Evolutionary conservation across 83 land plant species (phyloP).

Genomic region (Thuja plicata): DNA sequence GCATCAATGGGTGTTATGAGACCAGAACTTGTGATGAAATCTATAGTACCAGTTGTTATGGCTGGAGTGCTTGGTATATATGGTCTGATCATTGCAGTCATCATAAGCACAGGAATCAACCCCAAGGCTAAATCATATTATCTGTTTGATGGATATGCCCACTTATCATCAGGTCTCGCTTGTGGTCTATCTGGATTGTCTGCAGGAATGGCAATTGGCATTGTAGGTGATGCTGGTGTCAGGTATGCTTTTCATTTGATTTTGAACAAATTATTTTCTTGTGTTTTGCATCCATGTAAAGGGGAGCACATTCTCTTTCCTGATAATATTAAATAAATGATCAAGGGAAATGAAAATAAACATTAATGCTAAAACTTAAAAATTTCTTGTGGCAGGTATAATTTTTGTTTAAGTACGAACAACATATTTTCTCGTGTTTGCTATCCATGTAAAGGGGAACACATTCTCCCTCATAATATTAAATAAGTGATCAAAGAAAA

Average conservation of each 20-base stretch:
- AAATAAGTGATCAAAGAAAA: background rate
- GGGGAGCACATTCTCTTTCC: background rate
- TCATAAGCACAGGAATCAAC: slow-evolving; percentile 69
- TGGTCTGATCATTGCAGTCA: slow-evolving; percentile 67
- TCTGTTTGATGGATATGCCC: slow-evolving; percentile 67
- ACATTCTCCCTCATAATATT: background rate
- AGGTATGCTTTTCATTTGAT: slow-evolving; percentile 25
- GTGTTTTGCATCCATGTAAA: background rate
- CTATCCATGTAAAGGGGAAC: background rate
- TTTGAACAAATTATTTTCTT: background rate
- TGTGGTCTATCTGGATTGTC: slow-evolving; percentile 66
- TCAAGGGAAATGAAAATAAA: background rate
- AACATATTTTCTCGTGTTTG: background rate
- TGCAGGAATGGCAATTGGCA: slow-evolving; percentile 74
- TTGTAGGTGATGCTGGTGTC: slow-evolving; percentile 76
- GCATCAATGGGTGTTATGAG: slow-evolving; percentile 73
- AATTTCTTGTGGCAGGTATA: slow-evolving; percentile 51
- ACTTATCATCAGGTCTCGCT: slow-evolving; percentile 59
- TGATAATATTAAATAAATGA: background rate
- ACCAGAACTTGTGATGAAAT: slow-evolving; percentile 74
- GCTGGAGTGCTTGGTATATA: slow-evolving; percentile 72
- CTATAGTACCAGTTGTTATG: slow-evolving; percentile 77
- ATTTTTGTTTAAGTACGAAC: background rate
- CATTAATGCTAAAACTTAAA: background rate
- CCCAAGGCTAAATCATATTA: slow-evolving; percentile 66